Percentiles rank a stretch among this genome's conserved stretches.
phyloP scores from a whole-genome alignment of 495 filamentous ascomycete genomes.

The Amorphotheca resinae region DNA sequence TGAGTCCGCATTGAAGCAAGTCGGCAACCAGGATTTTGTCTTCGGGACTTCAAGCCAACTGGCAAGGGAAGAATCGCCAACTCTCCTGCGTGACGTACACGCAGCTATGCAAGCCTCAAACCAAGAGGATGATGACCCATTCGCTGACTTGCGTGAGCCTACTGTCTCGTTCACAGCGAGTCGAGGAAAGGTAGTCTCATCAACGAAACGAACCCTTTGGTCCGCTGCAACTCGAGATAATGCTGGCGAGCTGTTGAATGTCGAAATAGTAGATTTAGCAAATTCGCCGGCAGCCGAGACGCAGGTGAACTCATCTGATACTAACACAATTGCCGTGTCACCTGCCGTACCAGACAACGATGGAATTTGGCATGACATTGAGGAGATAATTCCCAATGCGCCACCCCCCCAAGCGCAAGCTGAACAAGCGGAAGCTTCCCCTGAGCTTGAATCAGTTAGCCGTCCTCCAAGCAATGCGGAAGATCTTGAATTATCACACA shows the following conservation, averaged over 20 bases:
- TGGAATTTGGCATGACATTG: slow-evolving; percentile 28
- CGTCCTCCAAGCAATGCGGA: neutral
- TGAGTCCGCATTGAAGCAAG: slow-evolving; percentile 49
- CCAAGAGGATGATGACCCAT: slow-evolving; percentile 23
- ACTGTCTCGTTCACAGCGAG: neutral
- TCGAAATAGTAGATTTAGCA: slow-evolving; percentile 44
- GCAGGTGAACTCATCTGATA: neutral
- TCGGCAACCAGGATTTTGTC: slow-evolving; percentile 66
- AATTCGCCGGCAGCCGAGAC: slow-evolving; percentile 26
- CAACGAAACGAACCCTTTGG: slow-evolving; percentile 41
- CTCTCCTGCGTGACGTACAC: slow-evolving; percentile 54
- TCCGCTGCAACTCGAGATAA: slow-evolving; percentile 51
- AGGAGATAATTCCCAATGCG: slow-evolving; percentile 17
- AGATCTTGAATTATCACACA: neutral
- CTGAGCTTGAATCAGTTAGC: neutral
- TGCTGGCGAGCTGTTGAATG: slow-evolving; percentile 45
- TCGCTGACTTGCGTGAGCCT: neutral
- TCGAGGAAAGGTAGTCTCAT: slow-evolving; percentile 4
- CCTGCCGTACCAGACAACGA: neutral
- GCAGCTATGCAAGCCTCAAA: slow-evolving; percentile 54
- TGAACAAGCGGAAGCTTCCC: slow-evolving; percentile 2
- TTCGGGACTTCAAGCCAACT: slow-evolving; percentile 93
- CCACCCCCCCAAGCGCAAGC: neutral
- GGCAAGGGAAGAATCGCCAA: slow-evolving; percentile 60
- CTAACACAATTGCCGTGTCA: neutral